phyloP scores from a whole-genome alignment of 495 filamentous ascomycete species.

The Emericellopsis terricola region DNA sequence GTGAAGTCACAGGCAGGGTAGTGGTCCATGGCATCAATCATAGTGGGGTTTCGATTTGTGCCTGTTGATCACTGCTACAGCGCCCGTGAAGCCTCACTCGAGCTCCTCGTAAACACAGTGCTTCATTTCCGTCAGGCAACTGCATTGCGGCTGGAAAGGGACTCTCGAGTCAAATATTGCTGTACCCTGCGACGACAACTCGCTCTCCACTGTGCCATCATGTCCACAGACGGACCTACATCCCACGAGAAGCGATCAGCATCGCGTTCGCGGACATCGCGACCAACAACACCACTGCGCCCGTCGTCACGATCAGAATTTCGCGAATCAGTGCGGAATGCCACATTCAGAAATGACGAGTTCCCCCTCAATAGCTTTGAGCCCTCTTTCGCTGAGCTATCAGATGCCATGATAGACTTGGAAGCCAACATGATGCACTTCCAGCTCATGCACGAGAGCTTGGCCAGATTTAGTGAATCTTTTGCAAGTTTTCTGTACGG shows the following conservation, averaged over 20 bases:
- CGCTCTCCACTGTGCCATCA: too few species aligned
- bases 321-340: slow-evolving; percentile 39
- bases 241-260: slow-evolving; percentile 19
- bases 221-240: too few species aligned
- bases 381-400: slow-evolving; percentile 79
- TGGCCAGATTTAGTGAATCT: slow-evolving; percentile 87
- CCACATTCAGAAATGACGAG: slow-evolving; percentile 29
- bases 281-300: slow-evolving; percentile 84
- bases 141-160: too few species aligned
- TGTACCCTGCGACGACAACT: too few species aligned
- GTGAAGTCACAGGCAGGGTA: too few species aligned
- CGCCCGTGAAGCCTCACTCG: too few species aligned
- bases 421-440: slow-evolving; percentile 96
- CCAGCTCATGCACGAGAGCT: slow-evolving; percentile 89
- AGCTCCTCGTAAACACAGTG: too few species aligned
- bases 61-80: too few species aligned
- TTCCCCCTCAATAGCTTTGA: slow-evolving; percentile 72
- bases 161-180: too few species aligned
- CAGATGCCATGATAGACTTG: slow-evolving; percentile 85
- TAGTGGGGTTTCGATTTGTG: too few species aligned
- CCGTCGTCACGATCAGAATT: slow-evolving; percentile 80
- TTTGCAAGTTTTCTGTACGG: slow-evolving; percentile 93
- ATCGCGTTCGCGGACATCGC: slow-evolving; percentile 37
- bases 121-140: too few species aligned
- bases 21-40: too few species aligned